Evolutionary conservation across 1,284 basidiomycete species (phyloP), one percentile per base, ranked within the genome.

Genomic region (Moesziomyces aphidis): DNA sequence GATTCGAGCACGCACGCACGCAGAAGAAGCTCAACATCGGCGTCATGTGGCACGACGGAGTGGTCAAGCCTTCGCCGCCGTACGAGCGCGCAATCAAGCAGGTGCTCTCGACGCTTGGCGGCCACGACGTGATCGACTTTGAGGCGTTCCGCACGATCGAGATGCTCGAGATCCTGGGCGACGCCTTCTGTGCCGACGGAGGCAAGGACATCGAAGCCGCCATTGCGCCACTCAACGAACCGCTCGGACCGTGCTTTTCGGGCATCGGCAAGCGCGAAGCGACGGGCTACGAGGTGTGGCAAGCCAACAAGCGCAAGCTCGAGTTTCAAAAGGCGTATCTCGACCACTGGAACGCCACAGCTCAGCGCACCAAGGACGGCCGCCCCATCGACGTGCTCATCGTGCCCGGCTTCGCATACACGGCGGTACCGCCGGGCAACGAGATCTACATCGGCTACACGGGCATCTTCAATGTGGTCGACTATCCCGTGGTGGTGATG

Each of bases 401-500:
- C 42, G 85, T 86, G 17, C 89, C 90, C 5, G 86, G 87, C n/a
- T 87, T 88, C 23, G 86, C 88, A 1, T 88, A 87, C 23, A 82
- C 89, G 3, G 88, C 89, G 22, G 86, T 88, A 24, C 87, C 86
- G 10, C 89, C 89, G 55, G 87, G 87, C 54, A 87, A 85, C 9
- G 87, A 87, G 23, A 84, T 86, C 70, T 78, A 75, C 52, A 62
- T 71, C n/a, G 50, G 48, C 80, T 85, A 23, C 65, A 80, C 46
- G 47, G 74, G 50, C 50, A 83, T 48, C 43, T 92, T 89, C 88
- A 93, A 92, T 78, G 81, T 87, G 5, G 87, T 91, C 28, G 91
- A 93, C 79, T 92, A 90, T 75, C 87, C 91, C 0, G 87, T 88
- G 1, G 86, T 89, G n/a, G 86, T 89, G 6, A 88, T 94, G 66